A percentile compares a stretch with the other conserved stretches of the same genome.
phyloP scores from a whole-genome alignment of 768 basidiomycete species.

The Coprinopsis marcescibilis region DNA sequence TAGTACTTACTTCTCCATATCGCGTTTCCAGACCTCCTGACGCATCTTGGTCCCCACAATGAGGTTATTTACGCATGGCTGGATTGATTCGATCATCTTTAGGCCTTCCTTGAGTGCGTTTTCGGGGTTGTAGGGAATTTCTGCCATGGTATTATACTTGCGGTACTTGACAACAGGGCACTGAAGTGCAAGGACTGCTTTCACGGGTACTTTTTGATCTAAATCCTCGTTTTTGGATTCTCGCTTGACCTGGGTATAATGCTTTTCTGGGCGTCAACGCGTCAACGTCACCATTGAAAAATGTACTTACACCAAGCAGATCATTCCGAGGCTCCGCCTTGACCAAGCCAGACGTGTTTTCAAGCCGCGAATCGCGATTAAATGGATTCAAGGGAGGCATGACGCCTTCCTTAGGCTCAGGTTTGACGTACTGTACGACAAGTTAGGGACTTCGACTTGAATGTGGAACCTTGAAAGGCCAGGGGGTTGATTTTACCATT shows the following conservation, averaged over 20 bases:
- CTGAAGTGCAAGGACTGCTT: conserved; percentile 14
- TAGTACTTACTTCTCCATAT: conserved; percentile 39
- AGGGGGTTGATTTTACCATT: background rate
- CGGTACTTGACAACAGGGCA: conserved; percentile 22
- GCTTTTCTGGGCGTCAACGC: background rate
- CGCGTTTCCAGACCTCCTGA: conserved; percentile 53
- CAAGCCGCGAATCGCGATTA: background rate
- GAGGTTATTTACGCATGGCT: conserved; percentile 35
- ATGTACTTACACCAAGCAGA: conserved; percentile 20
- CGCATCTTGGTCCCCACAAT: conserved; percentile 51
- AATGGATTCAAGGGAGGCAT: conserved; percentile 4
- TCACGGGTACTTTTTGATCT: too few relatives aligned
- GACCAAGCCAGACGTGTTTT: conserved; percentile 12
- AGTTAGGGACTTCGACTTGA: background rate
- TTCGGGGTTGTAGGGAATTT: conserved; percentile 47
- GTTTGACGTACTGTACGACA: conserved; percentile 19
- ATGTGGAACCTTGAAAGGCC: background rate
- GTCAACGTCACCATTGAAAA: background rate
- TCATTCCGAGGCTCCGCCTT: conserved; percentile 26
- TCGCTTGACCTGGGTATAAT: background rate
- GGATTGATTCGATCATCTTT: conserved; percentile 46
- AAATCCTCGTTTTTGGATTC: conserved; percentile 4
- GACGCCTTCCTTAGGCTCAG: conserved; percentile 21
- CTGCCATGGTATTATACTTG: conserved; percentile 29
- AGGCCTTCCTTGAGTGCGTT: conserved; percentile 44